These are phyloP conservation scores for Exserohilum turcica DNA, from an alignment of 2,329 filamentous ascomycete species.

Conservation along the genomic window DNA sequence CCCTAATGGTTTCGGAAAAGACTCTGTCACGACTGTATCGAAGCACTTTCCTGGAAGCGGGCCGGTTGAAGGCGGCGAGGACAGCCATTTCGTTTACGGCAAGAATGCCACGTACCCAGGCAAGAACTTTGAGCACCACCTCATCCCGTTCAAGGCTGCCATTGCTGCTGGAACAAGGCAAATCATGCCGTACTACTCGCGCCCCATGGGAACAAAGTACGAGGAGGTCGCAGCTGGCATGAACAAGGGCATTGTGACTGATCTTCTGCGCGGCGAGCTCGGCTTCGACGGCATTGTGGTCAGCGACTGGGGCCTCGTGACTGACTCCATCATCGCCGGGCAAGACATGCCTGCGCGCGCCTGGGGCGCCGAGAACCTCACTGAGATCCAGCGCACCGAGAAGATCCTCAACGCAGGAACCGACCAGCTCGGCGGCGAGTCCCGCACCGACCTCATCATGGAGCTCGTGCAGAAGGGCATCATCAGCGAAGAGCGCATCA, in stretches of 20 bases:
- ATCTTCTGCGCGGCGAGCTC: slow-evolving; percentile 54
- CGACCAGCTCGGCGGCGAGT: slow-evolving; percentile 60
- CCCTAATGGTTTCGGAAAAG: slow-evolving; percentile 47
- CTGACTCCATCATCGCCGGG: slow-evolving; percentile 50
- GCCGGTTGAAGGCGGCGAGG: slow-evolving; percentile 56
- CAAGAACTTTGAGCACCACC: slow-evolving; percentile 57
- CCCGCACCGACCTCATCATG: slow-evolving; percentile 55
- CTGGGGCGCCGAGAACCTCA: slow-evolving; percentile 58
- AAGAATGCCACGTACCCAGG: slow-evolving; percentile 59
- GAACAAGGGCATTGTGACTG: slow-evolving; percentile 59
- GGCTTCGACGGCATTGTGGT: slow-evolving; percentile 60
- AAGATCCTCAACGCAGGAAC: slow-evolving; percentile 58
- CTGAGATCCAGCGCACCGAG: slow-evolving; percentile 49
- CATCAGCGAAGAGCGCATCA: slow-evolving; percentile 53
- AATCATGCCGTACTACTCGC: slow-evolving; percentile 60
- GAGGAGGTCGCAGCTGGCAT: slow-evolving; percentile 58
- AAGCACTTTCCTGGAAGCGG: slow-evolving; percentile 62
- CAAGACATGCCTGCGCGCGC: slow-evolving; percentile 56
- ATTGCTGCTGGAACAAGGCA: slow-evolving; percentile 57
- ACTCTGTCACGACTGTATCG: slow-evolving; percentile 56
- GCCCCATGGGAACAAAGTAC: slow-evolving; percentile 55
- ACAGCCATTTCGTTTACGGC: slow-evolving; percentile 60
- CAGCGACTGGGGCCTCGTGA: slow-evolving; percentile 61
- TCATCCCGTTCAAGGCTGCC: slow-evolving; percentile 58
- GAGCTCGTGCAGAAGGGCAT: slow-evolving; percentile 52